Percentiles rank a stretch among this genome's conserved stretches.
Conservation (phyloP, 129 eudicot genomes). For the Helianthus tuberosus region DNA sequence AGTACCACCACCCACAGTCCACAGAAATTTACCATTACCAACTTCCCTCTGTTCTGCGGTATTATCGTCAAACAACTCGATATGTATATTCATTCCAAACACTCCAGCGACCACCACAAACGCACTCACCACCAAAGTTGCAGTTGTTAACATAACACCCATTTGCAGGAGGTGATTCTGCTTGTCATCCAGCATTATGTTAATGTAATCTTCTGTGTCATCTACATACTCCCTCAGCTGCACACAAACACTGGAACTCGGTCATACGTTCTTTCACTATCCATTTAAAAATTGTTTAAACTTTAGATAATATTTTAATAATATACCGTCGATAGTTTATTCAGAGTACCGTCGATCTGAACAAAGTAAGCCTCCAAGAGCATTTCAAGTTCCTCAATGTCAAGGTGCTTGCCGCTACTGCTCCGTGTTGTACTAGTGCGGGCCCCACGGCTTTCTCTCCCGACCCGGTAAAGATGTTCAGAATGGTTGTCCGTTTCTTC, state of each 20-base stretch:
- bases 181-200: conserved; percentile 76
- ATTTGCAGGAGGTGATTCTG: conserved; percentile 76
- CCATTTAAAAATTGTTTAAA: neutral
- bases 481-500: conserved; percentile 26
- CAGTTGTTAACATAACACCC: conserved; percentile 67
- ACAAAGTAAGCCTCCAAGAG: conserved; percentile 67
- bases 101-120: conserved; percentile 62
- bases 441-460: conserved; percentile 37
- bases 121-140: conserved; percentile 53
- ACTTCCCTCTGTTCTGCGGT: neutral
- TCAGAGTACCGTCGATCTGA: conserved; percentile 61
- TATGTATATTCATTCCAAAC: conserved; percentile 60
- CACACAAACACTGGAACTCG: neutral
- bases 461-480: conserved; percentile 27
- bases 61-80: conserved; percentile 24
- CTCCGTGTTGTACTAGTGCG: conserved; percentile 42
- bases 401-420: conserved; percentile 41
- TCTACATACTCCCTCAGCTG: conserved; percentile 72
- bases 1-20: conserved; percentile 46
- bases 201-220: conserved; percentile 67
- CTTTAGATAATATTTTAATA: neutral
- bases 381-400: conserved; percentile 64
- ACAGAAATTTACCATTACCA: conserved; percentile 31
- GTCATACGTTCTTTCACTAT: neutral
- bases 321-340: conserved; percentile 52